Base-by-base conservation (phyloP, 805 yeast genomes). In the Suhomyces prunicola region DNA sequence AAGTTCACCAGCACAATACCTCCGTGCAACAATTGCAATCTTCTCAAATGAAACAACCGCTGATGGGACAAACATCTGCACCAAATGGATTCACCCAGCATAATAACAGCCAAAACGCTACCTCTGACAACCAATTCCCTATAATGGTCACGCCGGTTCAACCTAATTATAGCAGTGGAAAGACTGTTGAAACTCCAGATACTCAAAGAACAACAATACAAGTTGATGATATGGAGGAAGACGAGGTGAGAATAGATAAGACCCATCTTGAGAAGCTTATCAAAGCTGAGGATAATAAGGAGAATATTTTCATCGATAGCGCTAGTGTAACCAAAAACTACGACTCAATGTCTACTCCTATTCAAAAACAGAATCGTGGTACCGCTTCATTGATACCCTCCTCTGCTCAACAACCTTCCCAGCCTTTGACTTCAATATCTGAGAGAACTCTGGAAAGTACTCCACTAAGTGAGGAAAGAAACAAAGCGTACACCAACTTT, bases 171-270 rank as follows among this genome's bases (percentile, higher is more conserved):
- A 50, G 41, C 33, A 52, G 52, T 15, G 26, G 31, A 26, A 23
- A 31, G 19, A 22, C 41, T 5, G 55, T 61, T 4, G 79, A 73
- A 44, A 76, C 80, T 2, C 80, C 80, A 2, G 80, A 76, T 52
- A 76, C 80, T 15, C 80, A 76, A 55, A 58, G 74, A 31, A 78
- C 81, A 6, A 69, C 77, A 1, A 64, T 74, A 7, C 77, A 74
- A 57, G 77, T 72, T n/a, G 78, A 73, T 46, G 78, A 71, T 29
- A 59, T 61, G 46, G 76, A 70, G 17, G 72, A 68, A 10, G 74
- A 68, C 12, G 71, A 68, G 15, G 67, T 64, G 19, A 64, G 72
- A 46, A 76, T 72, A 2, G 67, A 70, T 57, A 71, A 67, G 44
- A 69, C 68, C 29, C 76, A 73, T 24, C 50, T 73, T 33, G 67